phyloP scores from a whole-genome alignment of 495 filamentous ascomycete species.

The Glarea lozoyensis region DNA sequence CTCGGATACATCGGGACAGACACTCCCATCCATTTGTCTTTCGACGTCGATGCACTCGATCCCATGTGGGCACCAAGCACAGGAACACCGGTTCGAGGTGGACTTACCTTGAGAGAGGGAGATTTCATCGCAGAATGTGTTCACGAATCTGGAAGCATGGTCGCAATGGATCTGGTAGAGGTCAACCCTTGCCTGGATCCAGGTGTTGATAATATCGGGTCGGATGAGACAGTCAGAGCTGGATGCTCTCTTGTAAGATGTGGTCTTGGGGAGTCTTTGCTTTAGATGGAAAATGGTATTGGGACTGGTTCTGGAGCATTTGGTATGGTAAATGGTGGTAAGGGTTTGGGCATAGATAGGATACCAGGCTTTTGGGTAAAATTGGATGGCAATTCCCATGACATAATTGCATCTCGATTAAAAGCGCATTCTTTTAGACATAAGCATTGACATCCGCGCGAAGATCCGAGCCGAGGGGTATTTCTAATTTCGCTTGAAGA shows the following conservation, averaged over 20 bases:
- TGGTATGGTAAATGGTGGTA: background rate
- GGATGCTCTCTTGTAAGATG: slow-evolving; percentile 88
- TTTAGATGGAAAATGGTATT: slow-evolving; percentile 36
- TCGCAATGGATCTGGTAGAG: slow-evolving; percentile 92
- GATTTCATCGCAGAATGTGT: slow-evolving; percentile 98
- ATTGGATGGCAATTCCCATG: too few species aligned
- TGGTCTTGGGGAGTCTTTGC: slow-evolving; percentile 80
- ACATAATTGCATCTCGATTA: too few species aligned
- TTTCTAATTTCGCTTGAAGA: too few species aligned
- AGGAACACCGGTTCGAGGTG: slow-evolving; percentile 91
- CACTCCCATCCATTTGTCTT: slow-evolving; percentile 92
- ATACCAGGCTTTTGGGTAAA: background rate
- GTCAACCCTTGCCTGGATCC: slow-evolving; percentile 84
- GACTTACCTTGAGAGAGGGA: slow-evolving; percentile 88
- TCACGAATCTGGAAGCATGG: slow-evolving; percentile 81
- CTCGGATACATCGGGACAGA: slow-evolving; percentile 87
- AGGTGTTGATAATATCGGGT: slow-evolving; percentile 47
- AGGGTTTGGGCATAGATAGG: background rate
- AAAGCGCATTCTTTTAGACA: too few species aligned
- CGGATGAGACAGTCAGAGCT: slow-evolving; percentile 78
- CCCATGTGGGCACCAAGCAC: slow-evolving; percentile 95
- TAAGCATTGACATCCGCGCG: too few species aligned
- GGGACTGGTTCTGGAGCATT: background rate
- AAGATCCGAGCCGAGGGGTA: too few species aligned
- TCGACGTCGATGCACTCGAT: slow-evolving; percentile 95